Evolutionary conservation across 2,329 filamentous ascomycete species (phyloP).

Genomic region (Beauveria asiatica): DNA sequence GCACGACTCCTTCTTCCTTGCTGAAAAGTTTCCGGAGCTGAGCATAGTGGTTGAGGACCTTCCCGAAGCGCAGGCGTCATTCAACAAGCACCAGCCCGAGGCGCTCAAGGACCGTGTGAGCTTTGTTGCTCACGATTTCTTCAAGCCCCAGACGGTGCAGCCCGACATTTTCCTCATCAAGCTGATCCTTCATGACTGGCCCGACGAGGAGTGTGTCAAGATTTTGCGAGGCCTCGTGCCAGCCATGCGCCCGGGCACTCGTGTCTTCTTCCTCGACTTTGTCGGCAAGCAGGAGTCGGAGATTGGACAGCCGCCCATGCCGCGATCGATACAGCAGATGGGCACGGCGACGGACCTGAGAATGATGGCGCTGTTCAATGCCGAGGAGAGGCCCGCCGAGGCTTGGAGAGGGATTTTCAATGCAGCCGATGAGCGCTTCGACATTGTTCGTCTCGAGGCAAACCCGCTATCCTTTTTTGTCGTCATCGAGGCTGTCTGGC

Average conservation of each 20-base stretch:
- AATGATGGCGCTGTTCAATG: conserved; percentile 42
- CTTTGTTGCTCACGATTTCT: conserved; percentile 31
- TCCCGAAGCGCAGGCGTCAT: conserved; percentile 25
- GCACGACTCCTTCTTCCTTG: conserved; percentile 32
- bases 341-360: conserved; percentile 37
- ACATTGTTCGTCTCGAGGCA: conserved; percentile 28
- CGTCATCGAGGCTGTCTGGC: conserved; percentile 30
- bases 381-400: conserved; percentile 35
- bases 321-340: conserved; percentile 29
- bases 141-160: conserved; percentile 27
- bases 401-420: conserved; percentile 37
- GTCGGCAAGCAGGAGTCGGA: conserved; percentile 26
- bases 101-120: conserved; percentile 25
- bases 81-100: conserved; percentile 26
- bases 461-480: conserved; percentile 29
- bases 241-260: conserved; percentile 34
- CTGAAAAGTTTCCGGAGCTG: conserved; percentile 32
- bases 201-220: conserved; percentile 32
- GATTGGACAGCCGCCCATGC: conserved; percentile 18
- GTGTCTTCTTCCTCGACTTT: conserved; percentile 30
- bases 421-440: conserved; percentile 37
- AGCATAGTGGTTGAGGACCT: conserved; percentile 38
- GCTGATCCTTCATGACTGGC: conserved; percentile 48
- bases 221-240: conserved; percentile 36
- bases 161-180: conserved; percentile 46